Evolutionary conservation across 306 rosid genomes (phyloP).

Genomic region (Luffa acutangula): DNA sequence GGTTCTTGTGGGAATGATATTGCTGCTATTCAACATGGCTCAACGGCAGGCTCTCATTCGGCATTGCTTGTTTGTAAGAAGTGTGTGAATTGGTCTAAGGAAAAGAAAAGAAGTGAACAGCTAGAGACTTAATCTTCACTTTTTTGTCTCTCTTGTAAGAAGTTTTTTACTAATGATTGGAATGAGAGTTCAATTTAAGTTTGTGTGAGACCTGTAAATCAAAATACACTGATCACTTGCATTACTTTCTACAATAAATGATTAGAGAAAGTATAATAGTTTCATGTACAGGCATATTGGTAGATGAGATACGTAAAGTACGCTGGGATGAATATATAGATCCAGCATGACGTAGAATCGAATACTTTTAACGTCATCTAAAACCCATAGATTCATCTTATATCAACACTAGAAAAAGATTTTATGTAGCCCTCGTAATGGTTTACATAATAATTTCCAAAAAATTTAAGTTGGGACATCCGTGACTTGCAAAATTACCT

Average conservation of each 20-base stretch:
- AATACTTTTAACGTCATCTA: neutral
- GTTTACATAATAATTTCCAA: neutral
- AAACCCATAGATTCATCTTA: neutral
- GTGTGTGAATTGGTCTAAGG: neutral
- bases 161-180: neutral
- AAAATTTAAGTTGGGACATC: neutral
- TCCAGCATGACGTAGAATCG: neutral
- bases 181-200: neutral
- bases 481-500: neutral
- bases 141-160: neutral
- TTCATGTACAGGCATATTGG: neutral
- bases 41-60: neutral
- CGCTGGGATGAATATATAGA: neutral
- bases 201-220: neutral
- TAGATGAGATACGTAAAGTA: neutral
- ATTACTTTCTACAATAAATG: neutral
- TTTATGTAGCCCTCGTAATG: neutral
- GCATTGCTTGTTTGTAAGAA: slow-evolving; percentile 5
- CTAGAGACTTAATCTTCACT: neutral
- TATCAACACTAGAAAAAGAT: neutral
- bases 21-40: neutral
- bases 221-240: neutral
- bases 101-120: neutral
- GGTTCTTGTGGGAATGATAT: slow-evolving; percentile 4
- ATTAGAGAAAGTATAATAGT: neutral